These are phyloP conservation scores for Solanum appendiculatum DNA, from an alignment of 257 asterid genomes.

Conservation along the genomic window DNA sequence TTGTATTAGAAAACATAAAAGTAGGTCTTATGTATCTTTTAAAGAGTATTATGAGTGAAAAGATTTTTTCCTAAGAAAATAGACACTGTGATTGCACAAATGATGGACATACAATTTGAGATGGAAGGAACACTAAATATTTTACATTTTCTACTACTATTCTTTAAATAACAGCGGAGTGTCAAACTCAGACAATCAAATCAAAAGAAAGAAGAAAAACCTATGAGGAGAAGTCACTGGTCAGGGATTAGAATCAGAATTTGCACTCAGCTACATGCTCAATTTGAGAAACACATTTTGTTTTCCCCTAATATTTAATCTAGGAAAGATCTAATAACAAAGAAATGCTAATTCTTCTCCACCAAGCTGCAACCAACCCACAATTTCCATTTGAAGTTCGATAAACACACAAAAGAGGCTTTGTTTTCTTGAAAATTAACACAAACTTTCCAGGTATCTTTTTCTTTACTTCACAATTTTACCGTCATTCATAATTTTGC, in stretches of 20 bases:
- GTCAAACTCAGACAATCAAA: neutral
- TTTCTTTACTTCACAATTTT: neutral
- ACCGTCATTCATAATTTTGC: neutral
- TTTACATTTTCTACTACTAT: neutral
- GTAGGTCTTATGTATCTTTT: neutral
- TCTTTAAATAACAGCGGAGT: neutral
- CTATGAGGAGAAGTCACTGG: neutral
- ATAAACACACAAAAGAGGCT: neutral
- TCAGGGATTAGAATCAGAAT: neutral
- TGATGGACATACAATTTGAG: neutral
- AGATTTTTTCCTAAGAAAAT: neutral
- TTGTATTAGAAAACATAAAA: neutral
- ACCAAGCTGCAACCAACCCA: neutral
- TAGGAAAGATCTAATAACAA: neutral
- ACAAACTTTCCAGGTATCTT: neutral
- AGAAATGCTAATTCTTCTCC: neutral
- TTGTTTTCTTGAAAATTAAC: neutral
- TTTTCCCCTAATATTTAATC: neutral
- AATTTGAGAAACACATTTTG: neutral
- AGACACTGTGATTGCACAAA: neutral
- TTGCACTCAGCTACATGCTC: neutral
- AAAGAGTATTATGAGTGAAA: neutral
- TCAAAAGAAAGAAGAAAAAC: neutral
- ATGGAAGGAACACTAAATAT: neutral
- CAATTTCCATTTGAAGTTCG: neutral